Evolutionary conservation across 257 asterid species (phyloP), one percentile per base, ranked within the genome.

Genomic region (Solanum virginianum): DNA sequence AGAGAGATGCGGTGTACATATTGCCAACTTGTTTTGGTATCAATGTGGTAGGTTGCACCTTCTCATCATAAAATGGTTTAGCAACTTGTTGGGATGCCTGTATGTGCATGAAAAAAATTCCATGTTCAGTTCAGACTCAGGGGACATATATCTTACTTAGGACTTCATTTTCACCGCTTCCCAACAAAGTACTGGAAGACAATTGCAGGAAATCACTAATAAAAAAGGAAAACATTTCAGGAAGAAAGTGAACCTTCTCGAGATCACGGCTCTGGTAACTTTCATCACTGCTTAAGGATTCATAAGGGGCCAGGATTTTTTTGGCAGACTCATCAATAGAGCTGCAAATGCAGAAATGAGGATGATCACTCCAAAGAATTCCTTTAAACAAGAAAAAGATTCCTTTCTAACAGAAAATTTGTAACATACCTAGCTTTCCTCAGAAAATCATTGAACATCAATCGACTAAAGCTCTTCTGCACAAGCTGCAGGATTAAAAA

Each of bases 221-320:
- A 54, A 51, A 10, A 12, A 11, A 13, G 7, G 6, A 8, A 71
- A 32, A 20, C 5, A 24, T n/a, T 29, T 17, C 13, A 57, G 36
- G 81, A 55, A 32, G 43, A 8, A 26, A 85, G 41, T n/a, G 59
- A 79, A 95, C 99, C 98, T 97, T 97, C 91, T 97, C 99, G 87
- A 97, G 99, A 89, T 97, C 98, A 56, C 99, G 98, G 89, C 93
- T 97, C 87, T 91, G 93, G 89, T 97, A 95, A 91, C 98, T 95
- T 87, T 97, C 97, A 2, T 94, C 98, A 14, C 86, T 88, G 53
- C 87, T 90, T 83, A 96, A 90, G 41, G 98, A 94, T 62, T 93
- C 88, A 85, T 94, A 95, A 51, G 97, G 94, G 63, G 94, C 86
- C 39, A 95, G 89, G 87, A 91, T 93, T 89, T 94, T 93, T 89